phyloP scores from a whole-genome alignment of 176 grass and related monocot genomes.

The Ensete ventricosum region DNA sequence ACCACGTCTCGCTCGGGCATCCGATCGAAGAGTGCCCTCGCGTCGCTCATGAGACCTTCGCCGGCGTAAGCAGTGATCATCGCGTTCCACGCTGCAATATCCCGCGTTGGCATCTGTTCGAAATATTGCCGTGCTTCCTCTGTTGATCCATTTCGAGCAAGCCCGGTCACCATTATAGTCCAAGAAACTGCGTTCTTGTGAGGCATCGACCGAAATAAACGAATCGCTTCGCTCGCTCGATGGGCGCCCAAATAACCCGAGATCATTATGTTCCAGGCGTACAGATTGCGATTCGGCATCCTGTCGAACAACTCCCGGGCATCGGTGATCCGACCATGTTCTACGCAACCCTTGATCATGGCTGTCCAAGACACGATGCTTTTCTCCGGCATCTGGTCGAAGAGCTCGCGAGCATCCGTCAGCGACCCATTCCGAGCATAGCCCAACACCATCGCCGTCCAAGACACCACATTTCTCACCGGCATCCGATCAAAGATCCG shows the following conservation, averaged over 20 bases:
- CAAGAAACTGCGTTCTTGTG: conserved; percentile 21
- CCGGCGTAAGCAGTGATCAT: conserved; percentile 17
- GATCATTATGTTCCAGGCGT: conserved; percentile 28
- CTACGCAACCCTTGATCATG: conserved; percentile 16
- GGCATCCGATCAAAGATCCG: conserved; percentile 20
- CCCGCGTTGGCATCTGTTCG: conserved; percentile 17
- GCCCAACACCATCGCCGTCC: conserved; percentile 21
- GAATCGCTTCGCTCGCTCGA: conserved; percentile 7
- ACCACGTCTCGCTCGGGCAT: conserved; percentile 16
- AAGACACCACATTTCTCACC: conserved; percentile 24
- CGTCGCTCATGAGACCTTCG: conserved; percentile 4
- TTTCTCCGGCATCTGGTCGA: conserved; percentile 23
- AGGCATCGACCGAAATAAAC: conserved; percentile 20
- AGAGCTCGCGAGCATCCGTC: conserved; percentile 10
- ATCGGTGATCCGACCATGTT: neutral
- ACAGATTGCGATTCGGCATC: conserved; percentile 22
- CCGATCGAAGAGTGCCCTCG: conserved; percentile 12
- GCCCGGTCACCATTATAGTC: conserved; percentile 21
- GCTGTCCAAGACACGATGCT: conserved; percentile 27
- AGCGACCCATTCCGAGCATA: conserved; percentile 15
- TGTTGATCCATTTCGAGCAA: conserved; percentile 14
- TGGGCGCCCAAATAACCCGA: conserved; percentile 14
- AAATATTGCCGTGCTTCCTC: conserved; percentile 15
- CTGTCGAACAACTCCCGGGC: conserved; percentile 20
- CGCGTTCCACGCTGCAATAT: conserved; percentile 25